Evolutionary conservation across 257 asterid genomes (phyloP).

Genomic region (Ilex aquifolium): DNA sequence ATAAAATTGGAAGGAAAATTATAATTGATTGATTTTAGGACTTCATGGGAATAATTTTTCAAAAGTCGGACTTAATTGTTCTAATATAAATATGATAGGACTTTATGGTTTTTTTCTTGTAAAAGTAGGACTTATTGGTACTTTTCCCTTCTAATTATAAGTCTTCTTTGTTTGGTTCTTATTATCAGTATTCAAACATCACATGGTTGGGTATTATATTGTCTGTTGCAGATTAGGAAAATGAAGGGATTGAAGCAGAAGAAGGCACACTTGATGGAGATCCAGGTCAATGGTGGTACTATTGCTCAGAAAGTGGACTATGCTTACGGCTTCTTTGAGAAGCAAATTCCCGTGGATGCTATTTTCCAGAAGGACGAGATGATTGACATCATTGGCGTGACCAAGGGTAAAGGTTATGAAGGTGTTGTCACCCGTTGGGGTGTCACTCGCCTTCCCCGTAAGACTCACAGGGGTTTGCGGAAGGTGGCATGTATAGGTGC

Average conservation of each 20-base stretch:
- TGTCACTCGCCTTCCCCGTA: constrained; percentile 1
- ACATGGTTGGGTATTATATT: too few relatives aligned
- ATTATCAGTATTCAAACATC: too few relatives aligned
- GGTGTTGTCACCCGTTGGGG: constrained; percentile 17
- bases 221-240: constrained; percentile 6
- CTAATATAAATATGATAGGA: too few relatives aligned
- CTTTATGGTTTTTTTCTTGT: too few relatives aligned
- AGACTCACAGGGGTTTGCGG: constrained; percentile 1
- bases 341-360: constrained; percentile 11
- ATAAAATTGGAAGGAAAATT: too few relatives aligned
- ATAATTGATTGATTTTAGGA: too few relatives aligned
- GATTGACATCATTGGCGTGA: constrained; percentile 5
- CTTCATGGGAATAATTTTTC: too few relatives aligned
- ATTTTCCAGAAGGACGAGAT: constrained; percentile 17
- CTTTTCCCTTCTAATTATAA: too few relatives aligned
- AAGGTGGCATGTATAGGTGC: constrained; percentile 2
- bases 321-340: constrained; percentile 11
- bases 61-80: too few relatives aligned
- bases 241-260: constrained; percentile 16
- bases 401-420: constrained; percentile 14
- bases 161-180: too few relatives aligned
- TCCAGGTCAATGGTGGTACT: constrained; percentile 13
- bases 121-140: too few relatives aligned
- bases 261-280: constrained; percentile 14
- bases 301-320: constrained; percentile 12